Evolutionary conservation across 2,329 filamentous ascomycete genomes (phyloP), one percentile per base, ranked within the genome.

Genomic region (Verticillium isaacii): DNA sequence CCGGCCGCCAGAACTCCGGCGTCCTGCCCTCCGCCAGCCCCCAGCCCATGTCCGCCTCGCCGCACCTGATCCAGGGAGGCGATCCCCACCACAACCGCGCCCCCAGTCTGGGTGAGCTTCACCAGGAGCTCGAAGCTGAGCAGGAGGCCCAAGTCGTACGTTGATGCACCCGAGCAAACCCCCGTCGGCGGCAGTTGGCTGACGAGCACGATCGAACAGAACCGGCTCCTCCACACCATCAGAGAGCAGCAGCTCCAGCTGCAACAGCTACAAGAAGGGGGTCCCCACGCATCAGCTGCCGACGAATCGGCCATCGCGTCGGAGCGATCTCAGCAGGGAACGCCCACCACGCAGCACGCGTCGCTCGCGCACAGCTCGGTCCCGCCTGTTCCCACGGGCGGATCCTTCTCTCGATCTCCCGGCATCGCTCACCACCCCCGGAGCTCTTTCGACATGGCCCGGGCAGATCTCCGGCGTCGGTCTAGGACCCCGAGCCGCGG

Each of bases 91-190:
- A 90, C 69, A 84, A 86, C 66, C 82, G 90, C 57, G 78, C 88
- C 0, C 89, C 89, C 2, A 92, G 89, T 71, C 74, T 93, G 64
- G 90, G 90, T 19, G 89, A 92, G 73, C 83, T 93, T 52, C 89
- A 93, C 67, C 90, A 93, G 71, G 89, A 92, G 74, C 80, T 93
- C 1, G 90, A 93, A 73, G 89, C 87, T 60, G 90, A 93, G 75
- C 89, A 92, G 72, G 90, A 93, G 70, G 88, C 86, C 29, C 89
- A 92, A 75, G 90, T 93, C 65, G 87, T 89, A 78, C 58, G 84
- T 75, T 56, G 1, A 17, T 14, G 34, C 34, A 5, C 39, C 6
- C 8, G 17, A 45, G 39, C 5, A 39, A 17, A 19, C 6, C 39
- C 5, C n/a, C 17, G 2, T 17, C 15, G 39, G 17, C 17, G 14